A percentile compares a stretch with the other conserved stretches of the same genome.
These are phyloP conservation scores for Eucalyptus victrix DNA, from an alignment of 345 rosid genomes.

Conservation along the genomic window DNA sequence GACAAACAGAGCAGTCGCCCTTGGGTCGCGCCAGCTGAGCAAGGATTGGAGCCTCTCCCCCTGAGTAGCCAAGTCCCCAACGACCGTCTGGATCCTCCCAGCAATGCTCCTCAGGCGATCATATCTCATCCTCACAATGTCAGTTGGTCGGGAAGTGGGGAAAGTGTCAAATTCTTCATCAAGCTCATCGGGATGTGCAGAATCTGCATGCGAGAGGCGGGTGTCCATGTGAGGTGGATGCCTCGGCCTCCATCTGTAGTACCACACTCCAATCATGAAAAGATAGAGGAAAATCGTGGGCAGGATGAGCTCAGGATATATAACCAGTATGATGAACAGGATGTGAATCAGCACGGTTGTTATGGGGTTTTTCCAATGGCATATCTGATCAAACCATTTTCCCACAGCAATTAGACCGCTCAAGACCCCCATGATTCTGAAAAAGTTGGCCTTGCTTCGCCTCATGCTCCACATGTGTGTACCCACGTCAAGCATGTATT, in stretches of 20 bases:
- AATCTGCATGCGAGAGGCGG: conserved; percentile 81
- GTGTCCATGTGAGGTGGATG: conserved; percentile 98
- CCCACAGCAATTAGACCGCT: conserved; percentile 77
- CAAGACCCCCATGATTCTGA: conserved; percentile 76
- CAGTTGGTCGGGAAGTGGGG: conserved; percentile 69
- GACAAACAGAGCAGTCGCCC: conserved; percentile 75
- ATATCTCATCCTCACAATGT: conserved; percentile 71
- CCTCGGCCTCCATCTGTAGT: conserved; percentile 90
- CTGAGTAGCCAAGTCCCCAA: conserved; percentile 90
- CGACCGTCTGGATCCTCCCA: conserved; percentile 88
- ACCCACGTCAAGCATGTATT: conserved; percentile 90
- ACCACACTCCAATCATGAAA: conserved; percentile 89
- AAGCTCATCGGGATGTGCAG: conserved; percentile 75
- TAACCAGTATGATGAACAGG: conserved; percentile 72
- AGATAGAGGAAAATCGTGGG: conserved; percentile 89
- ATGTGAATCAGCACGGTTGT: conserved; percentile 83
- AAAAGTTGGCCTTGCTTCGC: conserved; percentile 93
- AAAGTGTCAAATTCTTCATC: conserved; percentile 91
- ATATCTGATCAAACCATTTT: conserved; percentile 89
- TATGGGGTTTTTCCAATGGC: conserved; percentile 86
- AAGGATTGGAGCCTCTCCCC: conserved; percentile 88
- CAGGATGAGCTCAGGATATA: conserved; percentile 79
- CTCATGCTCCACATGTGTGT: conserved; percentile 99
- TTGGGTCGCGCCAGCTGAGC: conserved; percentile 94
- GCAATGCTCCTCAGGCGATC: conserved; percentile 89